Evolutionary conservation across 148 eudicot genomes (phyloP).

Genomic region (Oxyria digyna): DNA sequence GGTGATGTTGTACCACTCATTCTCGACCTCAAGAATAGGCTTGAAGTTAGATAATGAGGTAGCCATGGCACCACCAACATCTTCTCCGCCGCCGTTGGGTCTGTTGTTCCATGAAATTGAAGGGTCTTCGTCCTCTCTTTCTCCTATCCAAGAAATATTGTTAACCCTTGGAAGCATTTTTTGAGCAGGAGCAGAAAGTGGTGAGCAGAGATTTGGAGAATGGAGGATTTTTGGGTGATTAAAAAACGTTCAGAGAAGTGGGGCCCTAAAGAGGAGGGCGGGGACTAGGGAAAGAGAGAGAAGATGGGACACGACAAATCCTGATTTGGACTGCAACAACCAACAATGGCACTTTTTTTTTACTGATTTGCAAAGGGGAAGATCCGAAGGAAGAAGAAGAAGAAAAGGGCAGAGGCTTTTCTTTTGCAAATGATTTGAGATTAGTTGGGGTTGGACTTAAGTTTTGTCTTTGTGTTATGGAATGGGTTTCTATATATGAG

Average conservation of each 20-base stretch:
- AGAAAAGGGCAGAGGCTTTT: neutral
- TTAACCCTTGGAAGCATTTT: slow-evolving; percentile 27
- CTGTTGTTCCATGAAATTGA: slow-evolving; percentile 14
- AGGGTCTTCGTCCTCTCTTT: slow-evolving; percentile 5
- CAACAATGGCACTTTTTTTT: neutral
- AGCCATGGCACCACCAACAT: neutral
- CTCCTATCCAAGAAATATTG: slow-evolving; percentile 29
- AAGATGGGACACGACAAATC: slow-evolving; percentile 8
- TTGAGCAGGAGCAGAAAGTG: neutral
- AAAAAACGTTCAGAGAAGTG: slow-evolving; percentile 8
- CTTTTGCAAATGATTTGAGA: neutral
- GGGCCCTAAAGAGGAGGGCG: neutral
- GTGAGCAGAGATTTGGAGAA: neutral
- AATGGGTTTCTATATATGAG: neutral
- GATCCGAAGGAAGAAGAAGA: neutral
- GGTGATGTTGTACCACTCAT: slow-evolving; percentile 39
- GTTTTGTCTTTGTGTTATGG: neutral
- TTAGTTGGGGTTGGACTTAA: too few relatives aligned
- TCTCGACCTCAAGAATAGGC: slow-evolving; percentile 54
- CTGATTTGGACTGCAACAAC: neutral
- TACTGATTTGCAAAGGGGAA: slow-evolving; percentile 2
- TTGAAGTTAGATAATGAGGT: slow-evolving; percentile 24
- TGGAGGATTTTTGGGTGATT: slow-evolving; percentile 1
- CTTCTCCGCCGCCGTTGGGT: neutral
- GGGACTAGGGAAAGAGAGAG: neutral